Conservation (phyloP, 225 moss, liverwort and hornwort species). For the Polytrichum commune region DNA sequence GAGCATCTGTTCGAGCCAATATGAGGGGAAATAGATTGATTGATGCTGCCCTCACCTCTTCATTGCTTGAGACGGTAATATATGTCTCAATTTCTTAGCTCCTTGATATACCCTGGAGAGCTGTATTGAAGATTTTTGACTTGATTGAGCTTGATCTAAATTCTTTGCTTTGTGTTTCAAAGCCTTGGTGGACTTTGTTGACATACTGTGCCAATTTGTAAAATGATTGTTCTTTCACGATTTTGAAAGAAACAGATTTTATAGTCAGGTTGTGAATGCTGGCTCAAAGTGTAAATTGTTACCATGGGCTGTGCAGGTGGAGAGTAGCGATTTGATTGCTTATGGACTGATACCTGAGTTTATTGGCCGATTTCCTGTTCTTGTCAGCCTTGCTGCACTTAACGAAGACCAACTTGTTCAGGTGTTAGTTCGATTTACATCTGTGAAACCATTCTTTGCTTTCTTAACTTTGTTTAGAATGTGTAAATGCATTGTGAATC, state of each 20-base stretch:
- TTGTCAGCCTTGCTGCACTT: constrained; percentile 91
- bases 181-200: no score
- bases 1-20: constrained; percentile 90
- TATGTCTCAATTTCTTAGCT: no score
- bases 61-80: constrained; percentile 80
- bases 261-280: not conserved
- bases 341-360: constrained; percentile 99
- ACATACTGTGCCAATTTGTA: no score
- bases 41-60: constrained; percentile 84
- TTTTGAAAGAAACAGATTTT: no score
- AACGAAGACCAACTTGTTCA: constrained; percentile 98
- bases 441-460: no score
- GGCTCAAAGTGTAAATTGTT: not conserved
- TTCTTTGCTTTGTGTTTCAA: no score
- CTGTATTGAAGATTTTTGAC: no score
- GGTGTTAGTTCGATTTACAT: constrained; percentile 27
- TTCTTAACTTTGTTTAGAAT: no score
- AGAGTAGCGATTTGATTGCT: constrained; percentile 96
- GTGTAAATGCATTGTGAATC: no score
- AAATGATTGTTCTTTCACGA: no score
- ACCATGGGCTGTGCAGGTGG: constrained; percentile 54
- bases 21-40: constrained; percentile 81
- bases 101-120: no score
- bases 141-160: no score
- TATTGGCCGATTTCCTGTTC: constrained; percentile 95